Conservation (phyloP, 495 filamentous ascomycete species). For the Melanomma pulvis-pyrius region DNA sequence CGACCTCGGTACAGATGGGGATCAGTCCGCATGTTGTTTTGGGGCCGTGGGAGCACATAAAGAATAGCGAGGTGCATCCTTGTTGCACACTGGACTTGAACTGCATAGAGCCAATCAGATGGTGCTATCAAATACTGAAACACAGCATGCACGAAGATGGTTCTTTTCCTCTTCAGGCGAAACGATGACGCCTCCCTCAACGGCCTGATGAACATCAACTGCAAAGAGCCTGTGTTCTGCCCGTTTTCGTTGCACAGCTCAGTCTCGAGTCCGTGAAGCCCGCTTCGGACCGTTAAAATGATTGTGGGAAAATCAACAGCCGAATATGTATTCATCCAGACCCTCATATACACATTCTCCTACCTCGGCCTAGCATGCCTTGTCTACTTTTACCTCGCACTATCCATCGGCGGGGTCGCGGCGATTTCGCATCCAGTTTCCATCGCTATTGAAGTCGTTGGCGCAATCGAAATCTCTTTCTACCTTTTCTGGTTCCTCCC, state of each 20-base stretch:
- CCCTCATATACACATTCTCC: constrained; percentile 9
- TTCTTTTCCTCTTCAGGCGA: neutral
- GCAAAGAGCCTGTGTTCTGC: neutral
- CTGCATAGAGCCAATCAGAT: neutral
- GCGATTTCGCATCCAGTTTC: constrained; percentile 11
- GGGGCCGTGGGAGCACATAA: neutral
- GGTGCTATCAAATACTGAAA: neutral
- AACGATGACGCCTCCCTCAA: neutral
- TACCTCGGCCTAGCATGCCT: constrained; percentile 16
- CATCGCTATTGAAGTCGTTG: constrained; percentile 12
- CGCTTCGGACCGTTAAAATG: neutral
- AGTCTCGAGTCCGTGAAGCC: no score
- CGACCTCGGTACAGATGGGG: no score
- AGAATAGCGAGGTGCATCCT: neutral
- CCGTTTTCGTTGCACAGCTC: no score
- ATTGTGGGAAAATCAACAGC: constrained; percentile 2
- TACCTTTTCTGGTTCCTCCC: constrained; percentile 16
- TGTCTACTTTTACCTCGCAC: constrained; percentile 15
- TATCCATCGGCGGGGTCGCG: constrained; percentile 9
- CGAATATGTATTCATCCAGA: constrained; percentile 7
- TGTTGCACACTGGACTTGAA: neutral
- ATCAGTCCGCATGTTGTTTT: neutral
- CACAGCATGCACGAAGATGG: neutral
- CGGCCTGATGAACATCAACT: neutral
- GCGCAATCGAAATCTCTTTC: constrained; percentile 12